These are phyloP conservation scores for Hypoxylon perforatum DNA, from an alignment of 495 filamentous ascomycete species.

Conservation along the genomic window DNA sequence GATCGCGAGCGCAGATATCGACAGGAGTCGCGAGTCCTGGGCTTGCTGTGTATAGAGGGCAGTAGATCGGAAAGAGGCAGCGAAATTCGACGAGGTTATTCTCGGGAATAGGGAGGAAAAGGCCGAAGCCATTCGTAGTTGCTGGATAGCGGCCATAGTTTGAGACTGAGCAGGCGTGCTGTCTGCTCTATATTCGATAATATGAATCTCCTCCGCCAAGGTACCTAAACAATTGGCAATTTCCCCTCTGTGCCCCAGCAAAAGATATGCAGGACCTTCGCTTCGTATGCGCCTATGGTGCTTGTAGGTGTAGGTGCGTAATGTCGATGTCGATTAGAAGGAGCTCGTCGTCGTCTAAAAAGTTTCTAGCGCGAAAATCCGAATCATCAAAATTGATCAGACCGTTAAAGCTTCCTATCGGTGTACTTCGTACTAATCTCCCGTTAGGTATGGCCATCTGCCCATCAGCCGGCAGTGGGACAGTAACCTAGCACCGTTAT, in stretches of 20 bases:
- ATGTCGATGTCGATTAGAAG: conserved; percentile 12
- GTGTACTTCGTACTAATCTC: conserved; percentile 3
- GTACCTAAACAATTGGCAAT: no score
- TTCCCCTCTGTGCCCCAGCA: neutral
- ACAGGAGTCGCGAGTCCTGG: conserved; percentile 51
- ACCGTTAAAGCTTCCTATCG: conserved; percentile 5
- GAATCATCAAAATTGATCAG: conserved; percentile 14
- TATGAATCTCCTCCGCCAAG: no score
- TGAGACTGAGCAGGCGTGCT: neutral
- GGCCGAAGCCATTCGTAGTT: conserved; percentile 50
- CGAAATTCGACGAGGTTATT: conserved; percentile 50
- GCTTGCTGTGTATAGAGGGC: conserved; percentile 50
- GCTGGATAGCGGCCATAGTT: conserved; percentile 58
- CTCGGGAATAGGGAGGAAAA: conserved; percentile 54
- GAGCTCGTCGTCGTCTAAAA: conserved; percentile 35
- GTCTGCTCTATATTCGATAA: neutral
- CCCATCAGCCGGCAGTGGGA: conserved; percentile 38
- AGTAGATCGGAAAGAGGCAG: conserved; percentile 52
- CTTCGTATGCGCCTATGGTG: conserved; percentile 1
- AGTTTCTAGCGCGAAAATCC: conserved; percentile 27
- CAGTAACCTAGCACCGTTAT: no score
- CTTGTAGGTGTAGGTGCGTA: neutral
- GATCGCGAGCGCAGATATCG: conserved; percentile 60
- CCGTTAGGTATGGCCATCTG: conserved; percentile 22
- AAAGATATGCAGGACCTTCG: neutral